Percentiles rank a stretch among this genome's conserved stretches.
Evolutionary conservation across 306 rosid genomes (phyloP).

Genomic region (Cucurbita maxima): DNA sequence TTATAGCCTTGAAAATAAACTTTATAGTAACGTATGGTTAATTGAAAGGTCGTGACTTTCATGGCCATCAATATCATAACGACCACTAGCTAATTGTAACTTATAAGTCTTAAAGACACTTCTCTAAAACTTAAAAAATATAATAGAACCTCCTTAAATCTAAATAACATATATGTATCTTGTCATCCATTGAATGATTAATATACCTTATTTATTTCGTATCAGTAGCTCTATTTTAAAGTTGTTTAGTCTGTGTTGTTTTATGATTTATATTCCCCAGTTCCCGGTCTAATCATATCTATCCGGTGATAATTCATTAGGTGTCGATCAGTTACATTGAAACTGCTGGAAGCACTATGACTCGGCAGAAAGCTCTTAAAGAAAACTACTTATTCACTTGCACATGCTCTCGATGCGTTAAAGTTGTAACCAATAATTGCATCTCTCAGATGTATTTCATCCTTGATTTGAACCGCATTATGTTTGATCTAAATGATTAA

Average conservation of each 20-base stretch:
- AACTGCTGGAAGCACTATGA: slow-evolving; percentile 71
- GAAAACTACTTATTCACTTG: slow-evolving; percentile 70
- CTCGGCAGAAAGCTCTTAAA: slow-evolving; percentile 71
- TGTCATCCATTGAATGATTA: too few relatives aligned
- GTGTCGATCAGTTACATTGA: slow-evolving; percentile 80
- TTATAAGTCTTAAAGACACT: too few relatives aligned
- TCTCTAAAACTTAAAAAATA: too few relatives aligned
- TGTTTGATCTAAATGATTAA: slow-evolving; percentile 4
- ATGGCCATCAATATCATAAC: too few relatives aligned
- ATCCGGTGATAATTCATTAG: slow-evolving; percentile 24
- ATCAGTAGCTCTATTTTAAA: background rate
- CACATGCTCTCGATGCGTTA: slow-evolving; percentile 59
- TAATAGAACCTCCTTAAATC: too few relatives aligned
- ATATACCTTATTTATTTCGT: too few relatives aligned
- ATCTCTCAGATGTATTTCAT: slow-evolving; percentile 4
- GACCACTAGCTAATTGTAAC: too few relatives aligned
- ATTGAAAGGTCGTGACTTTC: too few relatives aligned
- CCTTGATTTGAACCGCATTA: background rate
- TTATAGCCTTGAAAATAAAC: too few relatives aligned
- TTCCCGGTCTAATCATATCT: background rate
- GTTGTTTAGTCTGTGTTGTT: background rate
- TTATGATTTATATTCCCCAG: background rate
- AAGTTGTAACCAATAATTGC: slow-evolving; percentile 37
- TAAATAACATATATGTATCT: too few relatives aligned
- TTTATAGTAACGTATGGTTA: too few relatives aligned